Conservation (phyloP, 1,284 basidiomycete species). For the Heterobasidion occidentale region DNA sequence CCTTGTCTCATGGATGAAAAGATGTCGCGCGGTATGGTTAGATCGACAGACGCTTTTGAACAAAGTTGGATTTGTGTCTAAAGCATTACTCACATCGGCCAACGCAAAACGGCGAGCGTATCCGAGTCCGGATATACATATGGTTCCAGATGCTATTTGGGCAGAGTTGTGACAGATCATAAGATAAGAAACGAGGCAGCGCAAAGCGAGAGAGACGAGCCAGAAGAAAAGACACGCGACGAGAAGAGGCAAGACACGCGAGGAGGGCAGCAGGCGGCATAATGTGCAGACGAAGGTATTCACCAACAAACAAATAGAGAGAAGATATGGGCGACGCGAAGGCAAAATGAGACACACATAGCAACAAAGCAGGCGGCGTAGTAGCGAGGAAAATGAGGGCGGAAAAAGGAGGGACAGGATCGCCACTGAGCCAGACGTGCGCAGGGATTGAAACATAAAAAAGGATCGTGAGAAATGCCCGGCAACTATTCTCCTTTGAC, state of each 20-base stretch:
- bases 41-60: too few species aligned
- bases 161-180: background rate
- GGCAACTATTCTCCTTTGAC: conserved; percentile 2
- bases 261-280: background rate
- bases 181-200: background rate
- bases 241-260: background rate
- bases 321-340: background rate
- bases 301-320: background rate
- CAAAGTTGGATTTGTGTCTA: too few species aligned
- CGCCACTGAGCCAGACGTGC: background rate
- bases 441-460: background rate
- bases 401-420: background rate
- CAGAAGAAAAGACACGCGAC: too few species aligned
- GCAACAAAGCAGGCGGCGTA: background rate
- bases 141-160: background rate
- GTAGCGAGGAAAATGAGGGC: background rate
- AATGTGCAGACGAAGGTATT: background rate
- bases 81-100: too few species aligned
- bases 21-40: too few species aligned
- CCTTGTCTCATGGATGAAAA: too few species aligned
- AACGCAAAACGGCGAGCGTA: background rate
- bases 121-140: background rate
- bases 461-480: background rate
- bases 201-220: too few species aligned
- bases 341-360: background rate